Evolutionary conservation across 805 yeast genomes (phyloP), one percentile per base, ranked within the genome.

Genomic region (Cyberlindnera amylophila): DNA sequence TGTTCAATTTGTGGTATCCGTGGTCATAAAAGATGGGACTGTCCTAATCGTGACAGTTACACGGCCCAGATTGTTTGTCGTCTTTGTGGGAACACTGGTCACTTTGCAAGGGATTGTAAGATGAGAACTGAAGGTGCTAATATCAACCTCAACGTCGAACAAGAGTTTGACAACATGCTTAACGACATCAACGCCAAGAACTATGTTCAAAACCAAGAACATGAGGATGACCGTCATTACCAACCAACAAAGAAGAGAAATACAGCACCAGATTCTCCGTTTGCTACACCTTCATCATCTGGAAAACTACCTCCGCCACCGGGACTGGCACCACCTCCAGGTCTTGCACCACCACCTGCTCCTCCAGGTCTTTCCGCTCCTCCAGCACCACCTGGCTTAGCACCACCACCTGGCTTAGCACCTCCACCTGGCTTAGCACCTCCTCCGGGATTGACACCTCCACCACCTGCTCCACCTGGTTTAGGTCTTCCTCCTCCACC

Each of bases 101-200:
- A 91, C 64, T 79, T 81, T 48, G 90, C 95, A 1, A 71, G 88
- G 44, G 98, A 93, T 64, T 93, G 99, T 72, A 77, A 45, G 42
- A 46, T 44, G 34, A 45, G 45, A 35, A 50, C 42, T 15, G 42
- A 46, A 6, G 48, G 44, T 11, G 39, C 45, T 14, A 36, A 40
- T 19, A 14, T 39, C 18, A 42, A 35, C 32, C 21, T 46, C 21
- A 50, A 47, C 23, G 71, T 74, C 30, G 81, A 76, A 38, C 54
- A 63, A 34, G 82, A 77, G 49, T 70, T 70, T 46, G 75, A 71
- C 32, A 69, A 66, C 41, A 70, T 78, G 64, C 71, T 79, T 72
- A 59, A 63, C 39, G 80, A 72, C 41, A 58, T 75, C 38, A 66
- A 67, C 41, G 71, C 71, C 3, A 42, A 39, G 14, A 38, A 47